phyloP scores from a whole-genome alignment of 805 yeast genomes.

The Candida berthetii region DNA sequence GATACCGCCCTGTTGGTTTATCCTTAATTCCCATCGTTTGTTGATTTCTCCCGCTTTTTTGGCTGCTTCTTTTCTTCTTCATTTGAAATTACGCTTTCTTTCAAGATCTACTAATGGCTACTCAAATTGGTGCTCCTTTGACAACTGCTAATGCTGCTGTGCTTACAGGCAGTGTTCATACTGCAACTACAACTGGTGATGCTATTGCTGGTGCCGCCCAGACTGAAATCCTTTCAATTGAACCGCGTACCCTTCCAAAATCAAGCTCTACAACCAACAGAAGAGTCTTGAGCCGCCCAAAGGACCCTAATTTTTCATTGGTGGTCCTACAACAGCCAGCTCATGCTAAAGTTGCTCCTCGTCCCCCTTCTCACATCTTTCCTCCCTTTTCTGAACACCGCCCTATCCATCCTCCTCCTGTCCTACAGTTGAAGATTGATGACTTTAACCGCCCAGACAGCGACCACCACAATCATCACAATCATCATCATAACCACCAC shows the following conservation, averaged over 20 bases:
- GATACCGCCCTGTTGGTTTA: no score
- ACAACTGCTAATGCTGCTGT: no score
- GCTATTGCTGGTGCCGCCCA: no score
- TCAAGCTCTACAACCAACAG: slow-evolving; percentile 2
- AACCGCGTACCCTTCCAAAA: slow-evolving; percentile 8
- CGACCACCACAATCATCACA: background rate
- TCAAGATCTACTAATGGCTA: no score
- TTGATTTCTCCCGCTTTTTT: no score
- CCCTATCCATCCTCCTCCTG: slow-evolving; percentile 27
- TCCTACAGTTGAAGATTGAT: slow-evolving; percentile 17
- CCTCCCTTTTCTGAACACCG: slow-evolving; percentile 24
- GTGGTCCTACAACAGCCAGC: slow-evolving; percentile 22
- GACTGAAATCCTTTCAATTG: slow-evolving; percentile 5
- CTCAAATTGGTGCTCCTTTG: no score
- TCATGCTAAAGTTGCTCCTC: slow-evolving; percentile 23
- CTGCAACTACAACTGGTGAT: no score
- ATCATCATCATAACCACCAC: no score
- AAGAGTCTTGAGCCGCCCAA: slow-evolving; percentile 13
- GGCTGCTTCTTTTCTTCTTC: no score
- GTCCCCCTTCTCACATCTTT: slow-evolving; percentile 12
- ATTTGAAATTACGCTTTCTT: no score
- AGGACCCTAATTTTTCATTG: slow-evolving; percentile 10
- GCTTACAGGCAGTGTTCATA: no score
- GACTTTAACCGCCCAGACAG: slow-evolving; percentile 5
- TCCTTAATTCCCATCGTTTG: no score